Evolutionary conservation across 1,139 yeast species (phyloP), one percentile per base, ranked within the genome.

Genomic region (Spencermartinsiella ligniputridi): DNA sequence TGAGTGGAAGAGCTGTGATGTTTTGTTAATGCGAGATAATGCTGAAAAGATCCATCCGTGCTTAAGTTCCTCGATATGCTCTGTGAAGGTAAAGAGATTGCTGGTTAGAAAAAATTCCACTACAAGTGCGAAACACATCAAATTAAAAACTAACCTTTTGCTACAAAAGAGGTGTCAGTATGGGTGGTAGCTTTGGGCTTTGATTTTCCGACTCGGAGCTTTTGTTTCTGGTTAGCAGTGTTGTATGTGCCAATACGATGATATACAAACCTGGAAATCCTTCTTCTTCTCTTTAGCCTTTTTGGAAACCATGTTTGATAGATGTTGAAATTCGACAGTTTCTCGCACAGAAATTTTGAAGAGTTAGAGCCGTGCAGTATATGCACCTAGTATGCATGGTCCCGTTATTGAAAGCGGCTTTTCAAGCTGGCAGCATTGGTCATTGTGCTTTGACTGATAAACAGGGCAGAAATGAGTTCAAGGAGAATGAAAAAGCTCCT

Each of bases 121-220:
- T n/a, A n/a, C n/a, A n/a, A n/a, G n/a, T n/a, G n/a, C n/a, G n/a
- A 24, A 9, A n/a, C n/a, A n/a, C n/a, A n/a, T n/a, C n/a, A n/a
- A n/a, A n/a, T n/a, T n/a, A n/a, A n/a, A 9, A 13, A 19, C 36
- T 17, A 13, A 37, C 40, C 25, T 48, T 80, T 85, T n/a, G 96
- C 81, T 41, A 75, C 78, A 66, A 90, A 90, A 0, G 92, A 81
- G 0, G 96, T 87, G 56, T 85, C 92, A 3, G 98, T 92, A 48
- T 75, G 78, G 61, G 87, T 88, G 27, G 79, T 77, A 2, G 90
- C 79, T 51, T 77, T 78, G 5, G 79, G 79, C 22, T 79, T 78
- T 1, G 83, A 72, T 64, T 92, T 92, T 46, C 99, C 99, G 34
- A 92, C 97, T 60, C 77, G 83, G 41, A 92, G 76, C 70, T 88